Evolutionary conservation across 129 eudicot genomes (phyloP), one percentile per base, ranked within the genome.

Genomic region (Silybum marianum): DNA sequence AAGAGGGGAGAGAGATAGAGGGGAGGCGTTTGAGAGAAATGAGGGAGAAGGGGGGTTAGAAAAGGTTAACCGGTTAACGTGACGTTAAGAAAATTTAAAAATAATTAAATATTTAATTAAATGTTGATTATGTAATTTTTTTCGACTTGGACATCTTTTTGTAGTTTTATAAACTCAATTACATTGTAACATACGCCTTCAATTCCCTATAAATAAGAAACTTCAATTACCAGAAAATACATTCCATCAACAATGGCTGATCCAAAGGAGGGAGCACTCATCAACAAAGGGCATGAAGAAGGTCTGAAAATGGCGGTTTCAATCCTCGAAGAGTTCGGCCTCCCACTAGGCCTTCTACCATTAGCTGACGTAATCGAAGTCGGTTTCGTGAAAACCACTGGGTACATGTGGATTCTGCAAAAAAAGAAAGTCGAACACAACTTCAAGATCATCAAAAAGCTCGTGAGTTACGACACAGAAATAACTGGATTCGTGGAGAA

Each of bases 381-480:
- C 0, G 83, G 77, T 3, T 80, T 70, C 6, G 83, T 51, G 14
- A 71, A 80, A 25, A 21, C 48, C 9, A 71, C 39, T 1, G 77
- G 83, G 32, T 79, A 69, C 68, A 46, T 69, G 75, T 70, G 76
- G 83, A 68, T 78, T 68, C 48, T 42, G n/a, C 82, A 78, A 46
- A 78, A 78, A 28, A 78, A 78, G 69, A 78, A 46, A 46, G 69
- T 69, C 9, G 82, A 78, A 23, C 81, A 78, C 60, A 78, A 12
- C 44, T 39, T 78, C 21, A 24, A 78, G 23, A 14, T 24, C 18
- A 78, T 69, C 44, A 39, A 12, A 51, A 75, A 75, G 42, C 78
- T 75, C 28, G 78, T 75, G 13, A 48, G 69, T 75, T 75, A 75
- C 28, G 78, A 51, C 39, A 48, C 67, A 2, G 24, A 51, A 6